These are phyloP conservation scores for Boletus patriciae DNA, from an alignment of 768 basidiomycete species.

Conservation along the genomic window DNA sequence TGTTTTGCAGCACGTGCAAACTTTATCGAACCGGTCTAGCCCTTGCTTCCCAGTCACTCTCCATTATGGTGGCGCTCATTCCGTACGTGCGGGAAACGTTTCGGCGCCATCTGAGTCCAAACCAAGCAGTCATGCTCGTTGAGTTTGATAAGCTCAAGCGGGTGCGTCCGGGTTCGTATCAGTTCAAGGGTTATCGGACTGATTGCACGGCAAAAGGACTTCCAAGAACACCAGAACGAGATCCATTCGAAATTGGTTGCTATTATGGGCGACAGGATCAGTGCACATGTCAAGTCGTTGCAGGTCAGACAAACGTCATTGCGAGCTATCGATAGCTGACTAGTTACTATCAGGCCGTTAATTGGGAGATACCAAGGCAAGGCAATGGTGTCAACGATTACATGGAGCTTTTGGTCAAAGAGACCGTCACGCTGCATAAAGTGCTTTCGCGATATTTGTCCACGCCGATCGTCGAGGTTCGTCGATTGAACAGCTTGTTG, in stretches of 20 bases:
- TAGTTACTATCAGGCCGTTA: conserved; percentile 52
- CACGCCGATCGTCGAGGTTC: conserved; percentile 76
- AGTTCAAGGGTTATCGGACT: not conserved
- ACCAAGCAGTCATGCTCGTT: conserved; percentile 94
- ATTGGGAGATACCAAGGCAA: conserved; percentile 70
- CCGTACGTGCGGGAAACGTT: conserved; percentile 96
- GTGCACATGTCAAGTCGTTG: conserved; percentile 79
- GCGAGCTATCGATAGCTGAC: conserved; percentile 4
- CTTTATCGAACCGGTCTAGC: conserved; percentile 46
- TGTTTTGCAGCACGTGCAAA: conserved; percentile 17
- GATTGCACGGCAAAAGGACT: conserved; percentile 58
- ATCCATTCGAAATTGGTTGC: conserved; percentile 96
- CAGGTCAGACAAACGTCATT: conserved; percentile 49
- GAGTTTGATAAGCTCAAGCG: conserved; percentile 99
- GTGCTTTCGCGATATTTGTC: conserved; percentile 90
- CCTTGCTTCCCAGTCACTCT: conserved; percentile 93
- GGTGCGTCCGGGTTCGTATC: conserved; percentile 46
- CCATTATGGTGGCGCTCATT: conserved; percentile 90
- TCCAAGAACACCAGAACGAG: conserved; percentile 99
- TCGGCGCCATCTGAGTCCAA: conserved; percentile 87
- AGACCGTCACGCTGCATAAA: conserved; percentile 94
- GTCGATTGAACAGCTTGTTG: conserved; percentile 11
- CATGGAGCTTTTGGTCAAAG: conserved; percentile 90
- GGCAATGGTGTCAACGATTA: conserved; percentile 78
- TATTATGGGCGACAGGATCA: conserved; percentile 95